Base-by-base conservation (phyloP, 441 rosid genomes). In the Mallotus japonicus region DNA sequence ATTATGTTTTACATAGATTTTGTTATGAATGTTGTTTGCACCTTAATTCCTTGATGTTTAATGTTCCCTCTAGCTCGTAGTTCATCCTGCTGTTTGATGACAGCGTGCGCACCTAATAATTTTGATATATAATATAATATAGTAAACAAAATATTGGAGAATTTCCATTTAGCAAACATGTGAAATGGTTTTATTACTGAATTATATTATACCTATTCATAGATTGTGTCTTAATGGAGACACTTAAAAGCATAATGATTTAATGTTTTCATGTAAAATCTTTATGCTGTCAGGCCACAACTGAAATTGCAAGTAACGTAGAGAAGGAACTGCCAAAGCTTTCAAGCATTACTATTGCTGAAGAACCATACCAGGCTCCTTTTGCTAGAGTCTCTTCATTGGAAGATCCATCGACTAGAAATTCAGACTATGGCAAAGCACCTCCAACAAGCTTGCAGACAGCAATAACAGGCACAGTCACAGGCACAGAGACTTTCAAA, bases 381-480 rank as follows among this genome's bases (percentile, higher is more conserved):
- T 80, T 80, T 82, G 97, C 94, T 78, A 87, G 92, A 15, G 83
- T 86, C 79, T 91, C 98, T 82, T 95, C 95, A 72, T 62, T 90
- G 66, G 95, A 93, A 85, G 87, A 90, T 79, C 87, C 92, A 60
- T 82, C 86, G 70, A 88, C 89, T 68, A 73, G 75, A 73, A 82
- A 87, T 72, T 82, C 86, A 0, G 92, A 87, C 66, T 80, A 79
- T 76, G 89, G 88, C 63, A 86, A 80, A 87, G 92, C 90, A 65
- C 85, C 92, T 56, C 79, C 87, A 60, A 55, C 83, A 67, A 83
- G 78, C 83, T 40, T 78, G 57, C 87, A 82, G 62, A 76, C 75
- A 66, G 80, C 71, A 66, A 78, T 79, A 46, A 62, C 65, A 13
- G 80, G 69, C 44, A 67, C 77, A n/a, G 89, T 79, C 42, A 62